phyloP scores from a whole-genome alignment of 78 protist species.

The Dictyostelium brefeldianum region DNA sequence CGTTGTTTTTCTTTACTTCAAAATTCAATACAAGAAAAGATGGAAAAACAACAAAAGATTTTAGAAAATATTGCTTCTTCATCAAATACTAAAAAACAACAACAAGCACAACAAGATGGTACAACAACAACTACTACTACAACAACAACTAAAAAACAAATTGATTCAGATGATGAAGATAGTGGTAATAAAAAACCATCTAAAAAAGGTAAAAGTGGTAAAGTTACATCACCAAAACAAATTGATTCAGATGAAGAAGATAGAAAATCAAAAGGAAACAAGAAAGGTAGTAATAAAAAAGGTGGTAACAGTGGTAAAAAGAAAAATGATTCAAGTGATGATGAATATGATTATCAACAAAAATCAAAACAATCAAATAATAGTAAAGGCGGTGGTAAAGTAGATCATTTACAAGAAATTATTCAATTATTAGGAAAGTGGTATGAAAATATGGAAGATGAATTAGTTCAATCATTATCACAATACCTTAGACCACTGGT shows the following conservation, averaged over 20 bases:
- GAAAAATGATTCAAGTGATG: conserved; percentile 24
- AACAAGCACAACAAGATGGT: neutral
- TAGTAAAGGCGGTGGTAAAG: neutral
- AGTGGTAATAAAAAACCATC: neutral
- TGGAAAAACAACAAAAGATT: conserved; percentile 40
- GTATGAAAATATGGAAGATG: conserved; percentile 73
- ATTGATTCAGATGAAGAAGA: conserved; percentile 29
- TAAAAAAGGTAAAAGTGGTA: neutral
- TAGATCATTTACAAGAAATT: conserved; percentile 73
- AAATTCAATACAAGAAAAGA: conserved; percentile 46
- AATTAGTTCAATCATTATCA: conserved; percentile 47
- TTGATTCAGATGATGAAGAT: neutral
- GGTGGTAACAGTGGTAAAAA: conserved; percentile 2
- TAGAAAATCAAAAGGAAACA: conserved; percentile 22
- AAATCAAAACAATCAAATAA: neutral
- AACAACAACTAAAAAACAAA: neutral
- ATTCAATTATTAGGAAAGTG: conserved; percentile 49
- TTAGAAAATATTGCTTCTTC: conserved; percentile 27
- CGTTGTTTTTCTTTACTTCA: conserved; percentile 34
- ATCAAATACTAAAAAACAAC: neutral
- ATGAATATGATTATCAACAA: conserved; percentile 35
- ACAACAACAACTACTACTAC: neutral
- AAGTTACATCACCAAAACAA: neutral
- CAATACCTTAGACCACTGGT: conserved; percentile 74
- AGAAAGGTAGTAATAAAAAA: neutral